Conservation (phyloP, 495 filamentous ascomycete genomes). For the Talaromyces adpressus region DNA sequence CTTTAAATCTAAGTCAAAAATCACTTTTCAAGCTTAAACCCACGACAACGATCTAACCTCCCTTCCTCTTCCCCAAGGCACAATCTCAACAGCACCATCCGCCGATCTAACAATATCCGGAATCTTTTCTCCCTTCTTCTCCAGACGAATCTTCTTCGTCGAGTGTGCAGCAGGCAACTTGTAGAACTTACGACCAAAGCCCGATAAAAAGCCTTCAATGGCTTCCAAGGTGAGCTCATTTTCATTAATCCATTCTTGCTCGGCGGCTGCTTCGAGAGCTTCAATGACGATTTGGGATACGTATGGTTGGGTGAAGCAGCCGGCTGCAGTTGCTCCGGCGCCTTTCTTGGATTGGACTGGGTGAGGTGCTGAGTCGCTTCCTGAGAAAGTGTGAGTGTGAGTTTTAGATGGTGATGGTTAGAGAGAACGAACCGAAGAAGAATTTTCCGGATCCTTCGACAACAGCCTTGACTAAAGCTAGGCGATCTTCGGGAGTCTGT, state of each 20-base stretch:
- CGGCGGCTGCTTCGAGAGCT: constrained; percentile 63
- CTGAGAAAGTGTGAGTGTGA: constrained; percentile 9
- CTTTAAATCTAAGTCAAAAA: background rate
- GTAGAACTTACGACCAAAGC: constrained; percentile 72
- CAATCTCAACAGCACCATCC: constrained; percentile 9
- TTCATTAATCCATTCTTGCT: constrained; percentile 56
- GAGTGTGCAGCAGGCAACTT: constrained; percentile 29
- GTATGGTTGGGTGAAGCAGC: constrained; percentile 88
- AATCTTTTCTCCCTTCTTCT: constrained; percentile 54
- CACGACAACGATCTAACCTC: constrained; percentile 6
- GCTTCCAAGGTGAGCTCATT: constrained; percentile 63
- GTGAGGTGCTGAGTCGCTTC: constrained; percentile 71
- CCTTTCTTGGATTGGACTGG: constrained; percentile 64
- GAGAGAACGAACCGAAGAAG: constrained; percentile 52
- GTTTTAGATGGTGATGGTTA: background rate
- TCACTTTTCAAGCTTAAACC: background rate
- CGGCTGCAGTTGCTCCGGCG: constrained; percentile 61
- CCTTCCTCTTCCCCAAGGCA: constrained; percentile 9
- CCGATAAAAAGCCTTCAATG: constrained; percentile 68
- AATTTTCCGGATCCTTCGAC: constrained; percentile 67
- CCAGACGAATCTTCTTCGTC: constrained; percentile 52
- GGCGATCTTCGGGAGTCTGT: constrained; percentile 58
- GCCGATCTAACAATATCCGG: constrained; percentile 38
- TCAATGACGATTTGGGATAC: constrained; percentile 67
- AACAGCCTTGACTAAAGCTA: constrained; percentile 64